These are phyloP conservation scores for Cymodocea nodosa DNA, from an alignment of 116 monocot genomes.

Conservation along the genomic window DNA sequence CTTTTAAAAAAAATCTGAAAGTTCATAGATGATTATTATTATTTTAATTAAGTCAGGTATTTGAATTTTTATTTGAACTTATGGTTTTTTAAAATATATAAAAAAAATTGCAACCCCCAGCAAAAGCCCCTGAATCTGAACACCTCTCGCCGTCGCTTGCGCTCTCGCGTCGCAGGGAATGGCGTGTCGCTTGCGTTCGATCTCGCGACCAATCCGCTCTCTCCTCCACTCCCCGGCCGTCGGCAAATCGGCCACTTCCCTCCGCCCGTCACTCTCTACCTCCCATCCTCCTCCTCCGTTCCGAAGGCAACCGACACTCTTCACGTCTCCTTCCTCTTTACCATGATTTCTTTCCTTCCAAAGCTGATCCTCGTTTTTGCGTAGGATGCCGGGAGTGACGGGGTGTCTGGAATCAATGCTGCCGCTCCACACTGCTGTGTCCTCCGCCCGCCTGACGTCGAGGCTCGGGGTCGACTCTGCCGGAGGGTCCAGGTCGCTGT, in stretches of 20 bases:
- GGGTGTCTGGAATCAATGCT: slow-evolving; percentile 43
- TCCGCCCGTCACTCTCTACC: slow-evolving; percentile 6
- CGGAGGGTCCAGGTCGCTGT: slow-evolving; percentile 38
- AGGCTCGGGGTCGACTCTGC: slow-evolving; percentile 51
- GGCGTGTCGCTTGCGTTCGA: slow-evolving; percentile 55
- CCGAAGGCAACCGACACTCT: background rate
- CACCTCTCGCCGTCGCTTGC: no score
- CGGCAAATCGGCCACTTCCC: slow-evolving; percentile 1
- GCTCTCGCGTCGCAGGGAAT: background rate
- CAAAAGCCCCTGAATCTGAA: no score
- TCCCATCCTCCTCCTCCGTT: background rate
- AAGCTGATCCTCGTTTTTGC: background rate
- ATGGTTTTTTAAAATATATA: no score
- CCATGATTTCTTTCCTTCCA: background rate
- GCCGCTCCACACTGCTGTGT: slow-evolving; percentile 77
- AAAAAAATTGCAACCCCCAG: no score
- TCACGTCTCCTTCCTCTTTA: background rate
- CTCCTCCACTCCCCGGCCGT: slow-evolving; percentile 23
- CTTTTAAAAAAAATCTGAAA: no score
- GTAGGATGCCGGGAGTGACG: slow-evolving; percentile 25
- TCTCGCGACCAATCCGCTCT: slow-evolving; percentile 39
- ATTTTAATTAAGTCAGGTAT: no score
- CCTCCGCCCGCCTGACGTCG: slow-evolving; percentile 66
- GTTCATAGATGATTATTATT: no score
- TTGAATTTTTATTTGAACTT: no score